Percentiles rank a stretch among this genome's conserved stretches.
Conservation (phyloP, 1,139 yeast species). For the Suhomyces maxii region DNA sequence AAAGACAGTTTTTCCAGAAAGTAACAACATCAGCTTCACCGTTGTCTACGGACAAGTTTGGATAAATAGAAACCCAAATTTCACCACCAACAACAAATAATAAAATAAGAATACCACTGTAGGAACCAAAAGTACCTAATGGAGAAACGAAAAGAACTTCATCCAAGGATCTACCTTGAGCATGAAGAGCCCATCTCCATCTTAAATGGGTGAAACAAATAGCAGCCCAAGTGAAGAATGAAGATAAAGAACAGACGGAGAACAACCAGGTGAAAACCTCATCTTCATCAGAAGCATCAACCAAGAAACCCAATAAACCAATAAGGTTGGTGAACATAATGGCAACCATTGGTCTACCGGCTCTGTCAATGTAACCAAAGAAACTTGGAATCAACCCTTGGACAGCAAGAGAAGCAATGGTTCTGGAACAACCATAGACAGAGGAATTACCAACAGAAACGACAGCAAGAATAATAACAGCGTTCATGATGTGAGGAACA, state of each 20-base stretch:
- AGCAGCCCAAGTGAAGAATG: slow-evolving; percentile 59
- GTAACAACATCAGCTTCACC: slow-evolving; percentile 26
- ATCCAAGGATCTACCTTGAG: slow-evolving; percentile 44
- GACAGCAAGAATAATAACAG: slow-evolving; percentile 51
- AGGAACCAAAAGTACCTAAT: slow-evolving; percentile 50
- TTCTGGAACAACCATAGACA: slow-evolving; percentile 56
- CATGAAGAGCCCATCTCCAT: slow-evolving; percentile 50
- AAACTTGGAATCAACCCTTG: slow-evolving; percentile 46
- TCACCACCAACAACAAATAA: slow-evolving; percentile 46
- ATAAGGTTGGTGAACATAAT: slow-evolving; percentile 49
- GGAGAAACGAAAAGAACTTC: slow-evolving; percentile 51
- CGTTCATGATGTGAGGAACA: slow-evolving; percentile 54
- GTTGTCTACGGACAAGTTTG: slow-evolving; percentile 29
- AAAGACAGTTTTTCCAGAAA: slow-evolving; percentile 51
- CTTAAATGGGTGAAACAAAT: slow-evolving; percentile 52
- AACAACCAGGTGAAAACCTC: slow-evolving; percentile 65
- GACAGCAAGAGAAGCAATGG: slow-evolving; percentile 54
- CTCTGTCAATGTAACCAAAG: slow-evolving; percentile 55
- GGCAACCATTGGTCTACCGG: slow-evolving; percentile 59
- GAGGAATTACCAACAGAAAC: slow-evolving; percentile 57
- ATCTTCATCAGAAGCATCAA: slow-evolving; percentile 46
- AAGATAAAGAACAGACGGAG: slow-evolving; percentile 62
- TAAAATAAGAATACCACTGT: slow-evolving; percentile 43
- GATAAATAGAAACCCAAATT: slow-evolving; percentile 48
- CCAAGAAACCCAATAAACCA: slow-evolving; percentile 65